Evolutionary conservation across 768 basidiomycete genomes (phyloP).

Genomic region (Saitozyma sp.): DNA sequence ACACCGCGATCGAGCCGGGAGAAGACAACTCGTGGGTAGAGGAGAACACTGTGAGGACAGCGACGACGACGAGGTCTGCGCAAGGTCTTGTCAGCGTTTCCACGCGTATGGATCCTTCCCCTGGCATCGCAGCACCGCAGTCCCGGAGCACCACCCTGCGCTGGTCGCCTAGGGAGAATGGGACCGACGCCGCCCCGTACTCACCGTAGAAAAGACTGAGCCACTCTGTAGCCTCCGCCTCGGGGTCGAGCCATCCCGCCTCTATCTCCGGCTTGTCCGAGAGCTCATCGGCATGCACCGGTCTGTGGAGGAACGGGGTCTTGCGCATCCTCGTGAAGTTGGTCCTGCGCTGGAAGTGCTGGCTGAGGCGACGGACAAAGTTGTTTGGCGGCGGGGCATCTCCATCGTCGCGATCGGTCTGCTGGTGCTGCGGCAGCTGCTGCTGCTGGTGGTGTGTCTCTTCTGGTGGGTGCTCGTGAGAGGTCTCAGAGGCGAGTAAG

Average conservation of each 20-base stretch:
- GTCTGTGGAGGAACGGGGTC: neutral
- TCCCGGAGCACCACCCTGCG: too few species aligned
- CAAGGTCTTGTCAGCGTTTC: neutral
- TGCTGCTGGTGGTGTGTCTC: too few species aligned
- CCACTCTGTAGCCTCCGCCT: slow-evolving; percentile 36
- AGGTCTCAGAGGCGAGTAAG: too few species aligned
- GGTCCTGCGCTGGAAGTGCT: neutral
- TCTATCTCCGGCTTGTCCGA: slow-evolving; percentile 1
- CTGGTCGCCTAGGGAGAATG: neutral
- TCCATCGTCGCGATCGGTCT: too few species aligned
- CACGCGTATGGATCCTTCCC: too few species aligned
- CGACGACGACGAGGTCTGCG: slow-evolving; percentile 41
- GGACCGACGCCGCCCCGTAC: neutral
- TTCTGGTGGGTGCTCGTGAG: too few species aligned
- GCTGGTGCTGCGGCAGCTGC: too few species aligned
- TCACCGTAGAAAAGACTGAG: slow-evolving; percentile 40
- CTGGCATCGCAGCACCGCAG: too few species aligned
- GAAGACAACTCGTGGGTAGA: slow-evolving; percentile 24
- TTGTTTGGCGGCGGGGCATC: too few species aligned
- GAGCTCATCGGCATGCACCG: neutral
- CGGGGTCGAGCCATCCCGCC: slow-evolving; percentile 23
- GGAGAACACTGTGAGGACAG: slow-evolving; percentile 37
- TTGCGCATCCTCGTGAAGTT: neutral
- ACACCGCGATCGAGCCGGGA: slow-evolving; percentile 25
- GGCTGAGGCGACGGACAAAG: too few species aligned